Conservation (phyloP, 139 green algal species). For the Tetradesmus obliquus region DNA sequence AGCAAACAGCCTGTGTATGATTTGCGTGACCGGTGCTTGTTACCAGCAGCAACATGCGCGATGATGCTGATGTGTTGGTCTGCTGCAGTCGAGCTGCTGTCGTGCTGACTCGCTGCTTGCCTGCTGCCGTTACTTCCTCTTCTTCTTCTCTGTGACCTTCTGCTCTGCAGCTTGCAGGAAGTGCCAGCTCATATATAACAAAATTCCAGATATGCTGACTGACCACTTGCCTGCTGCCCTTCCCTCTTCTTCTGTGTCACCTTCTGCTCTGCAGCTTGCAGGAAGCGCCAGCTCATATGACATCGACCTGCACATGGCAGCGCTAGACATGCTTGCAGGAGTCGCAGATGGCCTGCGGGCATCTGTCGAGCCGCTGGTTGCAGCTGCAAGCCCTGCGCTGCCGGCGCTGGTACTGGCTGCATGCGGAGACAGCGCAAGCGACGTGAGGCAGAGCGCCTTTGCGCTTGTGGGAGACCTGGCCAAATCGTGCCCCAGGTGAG, state of each 20-base stretch:
- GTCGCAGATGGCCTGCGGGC: slow-evolving; percentile 83
- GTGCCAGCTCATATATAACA: background rate
- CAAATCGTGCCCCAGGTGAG: slow-evolving; percentile 58
- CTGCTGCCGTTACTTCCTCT: background rate
- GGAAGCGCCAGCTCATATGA: slow-evolving; percentile 29
- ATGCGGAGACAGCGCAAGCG: slow-evolving; percentile 36
- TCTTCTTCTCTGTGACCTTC: background rate
- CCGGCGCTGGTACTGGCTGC: slow-evolving; percentile 31
- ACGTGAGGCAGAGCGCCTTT: slow-evolving; percentile 93
- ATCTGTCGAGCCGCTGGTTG: slow-evolving; percentile 78
- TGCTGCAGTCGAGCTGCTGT: too few species aligned
- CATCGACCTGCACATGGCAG: slow-evolving; percentile 69
- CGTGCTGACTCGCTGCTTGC: background rate
- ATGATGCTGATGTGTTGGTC: too few species aligned
- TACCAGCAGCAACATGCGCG: too few species aligned
- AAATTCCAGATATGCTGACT: too few species aligned
- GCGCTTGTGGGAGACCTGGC: slow-evolving; percentile 94
- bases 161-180: background rate
- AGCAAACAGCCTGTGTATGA: too few species aligned
- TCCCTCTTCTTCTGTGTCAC: background rate
- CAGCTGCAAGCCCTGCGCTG: background rate
- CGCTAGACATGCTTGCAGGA: slow-evolving; percentile 87
- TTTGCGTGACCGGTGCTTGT: too few species aligned
- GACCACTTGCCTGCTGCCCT: background rate
- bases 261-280: background rate